Base-by-base conservation (phyloP, 73 alveolate species). In the Halteria grandinella region DNA sequence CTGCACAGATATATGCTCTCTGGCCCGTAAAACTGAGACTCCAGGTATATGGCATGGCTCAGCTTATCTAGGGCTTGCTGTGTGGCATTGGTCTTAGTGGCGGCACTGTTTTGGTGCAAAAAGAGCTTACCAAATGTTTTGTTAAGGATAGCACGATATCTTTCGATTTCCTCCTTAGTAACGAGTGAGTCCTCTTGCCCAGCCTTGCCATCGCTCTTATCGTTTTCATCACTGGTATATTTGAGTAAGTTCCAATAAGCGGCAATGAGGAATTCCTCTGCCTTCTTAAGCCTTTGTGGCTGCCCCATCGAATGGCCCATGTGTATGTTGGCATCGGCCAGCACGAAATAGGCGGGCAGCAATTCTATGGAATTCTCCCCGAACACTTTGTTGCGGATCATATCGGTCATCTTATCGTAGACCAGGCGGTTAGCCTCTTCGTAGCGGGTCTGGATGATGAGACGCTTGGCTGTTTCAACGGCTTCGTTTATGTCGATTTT, bases 241-340 rank as follows among this genome's bases (percentile, higher is more conserved):
- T 87, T 73, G 15, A 81, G 74, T 14, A 87, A 57, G 57, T 87
- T 91, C 95, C 97, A 91, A 60, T 91, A 91, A 17, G 97, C 97
- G 29, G 95, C 97, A 29, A 85, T 79, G 25, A 91, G 73, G 55
- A 82, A 78, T 48, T 91, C 93, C 49, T 91, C 97, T 6, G 97
- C 97, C 51, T 91, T 91, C 69, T 91, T 91, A 10, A 91, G 58
- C 64, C 88, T 80, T n/a, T n/a, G n/a, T n/a, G n/a, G n/a, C n/a
- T n/a, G n/a, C n/a, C n/a, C n/a, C n/a, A n/a, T n/a, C 3, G 79
- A 66, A 6, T 78, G 79, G 8, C 92, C 92, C 87, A 73, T 55
- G 37, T 79, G 55, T 0, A 85, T 63, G 50, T 85, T 76, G 25
- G 92, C 94, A 37, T 91, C 97, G 1, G 97, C 97, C 27, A 81